phyloP scores from a whole-genome alignment of 495 filamentous ascomycete genomes.

The Usnea hakonensis region DNA sequence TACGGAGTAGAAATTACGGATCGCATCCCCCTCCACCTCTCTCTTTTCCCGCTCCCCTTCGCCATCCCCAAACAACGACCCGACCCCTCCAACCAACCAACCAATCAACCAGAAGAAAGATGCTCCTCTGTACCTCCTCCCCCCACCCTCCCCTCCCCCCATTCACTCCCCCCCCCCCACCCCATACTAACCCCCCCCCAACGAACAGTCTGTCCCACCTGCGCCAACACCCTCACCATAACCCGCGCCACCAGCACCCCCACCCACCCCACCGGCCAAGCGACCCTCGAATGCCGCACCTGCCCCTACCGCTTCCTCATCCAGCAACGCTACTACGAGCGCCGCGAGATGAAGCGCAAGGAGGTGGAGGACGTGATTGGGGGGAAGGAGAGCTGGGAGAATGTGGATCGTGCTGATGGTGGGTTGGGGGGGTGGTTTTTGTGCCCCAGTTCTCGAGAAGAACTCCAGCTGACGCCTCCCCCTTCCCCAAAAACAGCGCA shows the following conservation, averaged over 20 bases:
- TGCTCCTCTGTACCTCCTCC: conserved; percentile 58
- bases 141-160: not conserved
- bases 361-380: conserved; percentile 90
- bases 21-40: too few species aligned
- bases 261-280: conserved; percentile 44
- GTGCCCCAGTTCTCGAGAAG: not conserved
- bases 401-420: conserved; percentile 72
- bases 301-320: conserved; percentile 84
- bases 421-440: conserved; percentile 27
- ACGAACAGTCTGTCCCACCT: conserved; percentile 79
- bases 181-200: conserved; percentile 12
- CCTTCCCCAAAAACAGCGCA: conserved; percentile 46
- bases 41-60: too few species aligned
- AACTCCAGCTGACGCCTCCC: not conserved
- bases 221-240: conserved; percentile 71
- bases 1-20: too few species aligned
- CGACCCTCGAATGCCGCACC: conserved; percentile 84
- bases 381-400: conserved; percentile 77
- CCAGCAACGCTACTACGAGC: conserved; percentile 60
- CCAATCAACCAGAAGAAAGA: conserved; percentile 27
- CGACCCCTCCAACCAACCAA: too few species aligned
- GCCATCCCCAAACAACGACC: too few species aligned
- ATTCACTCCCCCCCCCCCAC: conserved; percentile 1
- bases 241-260: conserved; percentile 47
- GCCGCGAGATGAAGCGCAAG: conserved; percentile 62